Conservation (phyloP, 2,329 filamentous ascomycete species). For the Alternaria postmessia region DNA sequence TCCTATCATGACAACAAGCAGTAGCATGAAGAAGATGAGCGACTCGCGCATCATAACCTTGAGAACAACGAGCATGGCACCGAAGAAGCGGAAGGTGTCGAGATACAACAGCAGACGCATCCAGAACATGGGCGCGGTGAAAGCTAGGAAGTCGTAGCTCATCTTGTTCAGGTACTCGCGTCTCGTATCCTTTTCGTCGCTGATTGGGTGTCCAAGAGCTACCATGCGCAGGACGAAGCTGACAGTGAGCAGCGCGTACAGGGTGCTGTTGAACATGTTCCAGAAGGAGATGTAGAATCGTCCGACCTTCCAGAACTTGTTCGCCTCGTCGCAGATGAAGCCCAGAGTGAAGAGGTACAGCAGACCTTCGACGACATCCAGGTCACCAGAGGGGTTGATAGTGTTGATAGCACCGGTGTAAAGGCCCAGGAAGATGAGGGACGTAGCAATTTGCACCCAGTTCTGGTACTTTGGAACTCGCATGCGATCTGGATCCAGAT, state of each 20-base stretch:
- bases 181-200: conserved; percentile 47
- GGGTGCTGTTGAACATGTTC: conserved; percentile 89
- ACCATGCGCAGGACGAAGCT: conserved; percentile 83
- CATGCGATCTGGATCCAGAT: conserved; percentile 95
- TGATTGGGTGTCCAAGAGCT: conserved; percentile 70
- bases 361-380: conserved; percentile 83
- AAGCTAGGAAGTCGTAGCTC: conserved; percentile 93
- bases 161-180: conserved; percentile 76
- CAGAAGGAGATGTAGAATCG: conserved; percentile 92
- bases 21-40: conserved; percentile 92
- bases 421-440: conserved; percentile 80
- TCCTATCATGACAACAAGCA: conserved; percentile 81
- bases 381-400: conserved; percentile 82
- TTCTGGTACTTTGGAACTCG: conserved; percentile 93
- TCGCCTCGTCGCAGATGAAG: conserved; percentile 85
- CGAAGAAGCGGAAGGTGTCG: conserved; percentile 93
- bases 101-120: conserved; percentile 89
- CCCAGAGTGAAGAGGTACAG: conserved; percentile 92
- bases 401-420: conserved; percentile 95
- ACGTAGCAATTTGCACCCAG: conserved; percentile 83
- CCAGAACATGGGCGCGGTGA: conserved; percentile 97
- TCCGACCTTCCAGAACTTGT: conserved; percentile 95
- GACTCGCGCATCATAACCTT: conserved; percentile 75
- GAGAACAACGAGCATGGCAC: conserved; percentile 95
- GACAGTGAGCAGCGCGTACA: conserved; percentile 80